Base-by-base conservation (phyloP, 2,329 filamentous ascomycete species). In the Clathrospora elynae region DNA sequence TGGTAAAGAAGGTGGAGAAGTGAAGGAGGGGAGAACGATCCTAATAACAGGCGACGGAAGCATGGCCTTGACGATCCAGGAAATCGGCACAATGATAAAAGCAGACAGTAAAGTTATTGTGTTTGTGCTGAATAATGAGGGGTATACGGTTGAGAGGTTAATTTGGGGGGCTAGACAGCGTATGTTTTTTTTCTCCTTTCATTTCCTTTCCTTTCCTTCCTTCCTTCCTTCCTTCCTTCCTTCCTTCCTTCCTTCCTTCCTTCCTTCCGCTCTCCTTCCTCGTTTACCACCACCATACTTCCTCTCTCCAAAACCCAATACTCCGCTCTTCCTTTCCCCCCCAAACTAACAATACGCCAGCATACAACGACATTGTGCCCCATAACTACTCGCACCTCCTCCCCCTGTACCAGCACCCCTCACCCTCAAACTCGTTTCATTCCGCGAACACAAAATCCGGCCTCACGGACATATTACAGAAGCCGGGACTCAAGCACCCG, bases 61-160 rank as follows among this genome's bases (percentile, higher is more conserved):
- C 49, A 77, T 87, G 45, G 79, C 85, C 51, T 79, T 87, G 70
- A 87, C 83, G 0, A 82, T 77, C 0, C 84, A 87, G 59, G 83
- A 86, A 51, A 70, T 88, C 3, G 78, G 79, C 8, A 84, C 81
- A 2, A 85, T 86, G 55, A 80, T 87, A 53, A 65, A 65, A 36
- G 55, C 66, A 2, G 53, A 66, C 6, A 53, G 69, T 12, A 62
- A 62, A 6, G 57, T 62, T 2, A 51, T 74, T 5, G 61, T 76
- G 5, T 68, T 77, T 44, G 57, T 77, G 5, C 66, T 76, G 16
- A 75, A 76, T 46, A 77, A 77, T 42, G 66, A 64, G 1, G 75
- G 75, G 1, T 77, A 77, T 48, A 76, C 74, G 0, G 68, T 76
- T 43, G 75, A 77, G 61, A 55, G 75, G 3, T 53, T 74, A 31